Evolutionary conservation across 495 filamentous ascomycete genomes (phyloP), one percentile per base, ranked within the genome.

Genomic region (Neurospora sp.): DNA sequence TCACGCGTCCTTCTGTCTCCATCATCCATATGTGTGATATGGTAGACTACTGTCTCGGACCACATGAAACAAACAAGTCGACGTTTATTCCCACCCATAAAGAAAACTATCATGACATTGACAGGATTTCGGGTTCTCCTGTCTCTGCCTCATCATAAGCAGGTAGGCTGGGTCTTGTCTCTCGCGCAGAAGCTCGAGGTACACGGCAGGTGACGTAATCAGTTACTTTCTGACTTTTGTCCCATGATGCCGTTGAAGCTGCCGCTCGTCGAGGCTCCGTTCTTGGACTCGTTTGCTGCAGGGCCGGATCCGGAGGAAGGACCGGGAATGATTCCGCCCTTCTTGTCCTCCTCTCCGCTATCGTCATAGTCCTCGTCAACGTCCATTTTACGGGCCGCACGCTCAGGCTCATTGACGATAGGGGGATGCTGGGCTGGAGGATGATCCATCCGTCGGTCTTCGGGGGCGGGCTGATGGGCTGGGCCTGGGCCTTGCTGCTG

Each of bases 331-430:
- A 82, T 77, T 12, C 83, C 84, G 4, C 83, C 83, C 73, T 88
- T 89, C 78, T 91, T 89, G 82, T 97, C 94, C 69, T 97, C 91
- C 75, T 97, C 94, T 39, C 93, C 93, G 76, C 96, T 94, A 81
- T 97, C 95, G 76, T 90, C 88, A 75, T 99, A 97, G 74, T 97
- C 90, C 81, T 99, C 95, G 79, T 99, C 96, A 59, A 98, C 92
- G 31, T 98, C 96, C 90, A 99, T 96, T 81, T 97, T 96, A 10
- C 96, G 88, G 41, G 92, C 92, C 7, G 96, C 93, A 14, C 94
- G 88, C 83, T 99, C 96, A 66, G 87, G 86, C 77, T 92, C 89
- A 39, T 84, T 84, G 72, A 84, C 79, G 18, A 86, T 81, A 18
- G 84, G 76, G 9, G 84, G 81, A 41, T 84, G 81, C 16, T 86